Evolutionary conservation across 805 yeast genomes (phyloP), one percentile per base, ranked within the genome.

Genomic region (Saccharomycopsis guyanensis): DNA sequence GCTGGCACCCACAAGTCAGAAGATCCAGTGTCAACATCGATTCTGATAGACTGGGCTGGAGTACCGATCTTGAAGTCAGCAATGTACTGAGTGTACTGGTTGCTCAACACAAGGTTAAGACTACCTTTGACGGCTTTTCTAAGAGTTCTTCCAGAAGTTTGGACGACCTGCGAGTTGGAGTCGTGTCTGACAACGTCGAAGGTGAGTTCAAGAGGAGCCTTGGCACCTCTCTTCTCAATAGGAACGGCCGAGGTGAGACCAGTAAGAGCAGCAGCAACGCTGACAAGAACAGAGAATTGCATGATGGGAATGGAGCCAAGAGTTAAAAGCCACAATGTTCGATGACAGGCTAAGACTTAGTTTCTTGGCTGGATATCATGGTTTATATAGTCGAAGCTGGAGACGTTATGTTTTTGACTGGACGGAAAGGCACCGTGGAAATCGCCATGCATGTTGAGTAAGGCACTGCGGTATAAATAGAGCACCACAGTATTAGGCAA

Each of bases 41-140:
- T 59, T n/a, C 43, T 27, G 34, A 57, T 46, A 12, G 49, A 43
- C 38, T 59, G 60, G 3, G 38, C 38, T 38, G 59, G 53, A n/a
- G 61, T 56, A 32, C 63, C 64, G 29, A 60, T 52, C 22, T 59
- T 51, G 3, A 62, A 63, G 22, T 59, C 57, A 6, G 69, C 58
- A 16, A 52, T 42, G 36, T 47, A 50, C 34, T 37, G 38, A 13
- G 47, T 34, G 37, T 47, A 47, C 31, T 47, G 43, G 24, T 47
- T 47, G 24, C 35, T 33, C 29, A 47, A 43, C 8, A 27, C 43
- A 41, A 47, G 34, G 35, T 38, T 40, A 19, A 47, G 38, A 13
- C 19, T 29, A n/a, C 40, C 37, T 12, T 42, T 40, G 16, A 39
- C 41, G 2, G 43, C 50, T 19, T 40, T 27, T 39, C 43, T 32